Percentiles rank a stretch among this genome's conserved stretches.
Evolutionary conservation across 441 rosid genomes (phyloP).

Genomic region (Heliophila coronopifolia): DNA sequence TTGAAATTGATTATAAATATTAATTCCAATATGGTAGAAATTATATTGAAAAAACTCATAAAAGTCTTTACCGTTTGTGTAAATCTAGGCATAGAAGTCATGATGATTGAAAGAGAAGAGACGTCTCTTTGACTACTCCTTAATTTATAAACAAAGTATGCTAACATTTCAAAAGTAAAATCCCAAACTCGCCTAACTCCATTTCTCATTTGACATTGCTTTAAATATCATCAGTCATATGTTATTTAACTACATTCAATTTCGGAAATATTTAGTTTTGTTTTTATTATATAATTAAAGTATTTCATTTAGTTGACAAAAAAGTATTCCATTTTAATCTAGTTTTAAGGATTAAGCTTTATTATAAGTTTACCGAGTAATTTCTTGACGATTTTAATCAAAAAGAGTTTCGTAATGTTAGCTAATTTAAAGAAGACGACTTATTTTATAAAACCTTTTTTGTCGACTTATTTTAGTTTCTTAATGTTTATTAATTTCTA

Average conservation of each 20-base stretch:
- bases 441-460: background rate
- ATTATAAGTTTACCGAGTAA: background rate
- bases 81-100: conserved; percentile 14
- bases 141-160: conserved; percentile 11
- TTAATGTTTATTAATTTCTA: too few species aligned
- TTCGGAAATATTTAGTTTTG: background rate
- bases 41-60: background rate
- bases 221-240: conserved; percentile 22
- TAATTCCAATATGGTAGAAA: background rate
- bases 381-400: too few species aligned
- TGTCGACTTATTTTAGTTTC: too few species aligned
- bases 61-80: conserved; percentile 11
- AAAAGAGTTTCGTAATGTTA: background rate
- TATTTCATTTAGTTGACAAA: too few species aligned
- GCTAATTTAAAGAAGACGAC: background rate
- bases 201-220: conserved; percentile 30
- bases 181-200: conserved; percentile 31
- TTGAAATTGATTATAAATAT: background rate
- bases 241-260: conserved; percentile 1
- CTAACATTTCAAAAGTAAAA: conserved; percentile 22
- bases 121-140: conserved; percentile 31
- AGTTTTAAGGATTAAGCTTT: background rate
- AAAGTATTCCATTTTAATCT: background rate
- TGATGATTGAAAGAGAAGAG: conserved; percentile 21
- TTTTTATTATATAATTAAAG: background rate